These are phyloP conservation scores for Porcisia hertigi DNA, from an alignment of 208 protist genomes.

Conservation along the genomic window DNA sequence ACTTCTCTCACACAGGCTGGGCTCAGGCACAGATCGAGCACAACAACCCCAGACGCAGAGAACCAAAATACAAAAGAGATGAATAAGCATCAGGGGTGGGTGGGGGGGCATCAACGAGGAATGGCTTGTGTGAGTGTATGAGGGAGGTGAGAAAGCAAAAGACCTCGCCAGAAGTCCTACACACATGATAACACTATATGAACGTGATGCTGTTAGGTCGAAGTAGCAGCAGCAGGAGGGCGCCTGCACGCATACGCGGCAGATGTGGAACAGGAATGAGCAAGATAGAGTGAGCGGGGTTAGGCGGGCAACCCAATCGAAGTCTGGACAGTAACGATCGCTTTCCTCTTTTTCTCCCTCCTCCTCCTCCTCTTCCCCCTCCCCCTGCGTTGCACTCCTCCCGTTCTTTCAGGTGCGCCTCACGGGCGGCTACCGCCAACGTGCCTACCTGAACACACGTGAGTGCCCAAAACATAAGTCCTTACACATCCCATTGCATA, in stretches of 20 bases:
- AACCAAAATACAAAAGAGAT: neutral
- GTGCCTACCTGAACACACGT: neutral
- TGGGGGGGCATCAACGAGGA: too few relatives aligned
- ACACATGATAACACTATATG: neutral
- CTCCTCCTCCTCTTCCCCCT: too few relatives aligned
- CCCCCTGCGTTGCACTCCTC: too few relatives aligned
- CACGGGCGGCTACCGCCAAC: neutral
- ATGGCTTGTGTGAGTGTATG: too few relatives aligned
- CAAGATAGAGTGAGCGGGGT: constrained; percentile 15
- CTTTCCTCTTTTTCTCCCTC: neutral
- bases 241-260: constrained; percentile 2
- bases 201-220: neutral
- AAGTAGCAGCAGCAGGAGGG: neutral
- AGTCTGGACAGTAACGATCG: neutral
- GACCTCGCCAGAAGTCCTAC: neutral
- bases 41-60: too few relatives aligned
- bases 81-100: neutral
- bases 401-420: neutral
- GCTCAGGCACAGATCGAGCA: too few relatives aligned
- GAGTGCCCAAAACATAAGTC: neutral
- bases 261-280: neutral
- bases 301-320: neutral
- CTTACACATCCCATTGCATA: neutral
- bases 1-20: neutral
- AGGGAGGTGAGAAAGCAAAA: neutral